Base-by-base conservation (phyloP, 2,329 filamentous ascomycete species). In the Penicillium sp. region DNA sequence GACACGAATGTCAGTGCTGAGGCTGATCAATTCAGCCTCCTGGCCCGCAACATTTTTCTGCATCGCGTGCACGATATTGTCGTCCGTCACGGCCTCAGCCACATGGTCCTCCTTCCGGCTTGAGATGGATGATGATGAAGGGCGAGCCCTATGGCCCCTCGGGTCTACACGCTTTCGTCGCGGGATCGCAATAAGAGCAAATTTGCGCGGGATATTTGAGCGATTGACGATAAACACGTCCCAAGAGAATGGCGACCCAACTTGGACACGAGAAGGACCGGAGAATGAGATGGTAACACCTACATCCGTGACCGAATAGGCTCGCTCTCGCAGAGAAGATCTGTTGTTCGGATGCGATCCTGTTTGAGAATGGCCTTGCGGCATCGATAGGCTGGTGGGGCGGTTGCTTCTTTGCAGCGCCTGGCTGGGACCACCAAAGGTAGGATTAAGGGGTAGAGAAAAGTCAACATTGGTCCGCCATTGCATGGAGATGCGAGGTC, bases 191-290 rank as follows among this genome's bases (percentile, higher is more conserved):
- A 83, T 70, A 41, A 88, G 74, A 6, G 82, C 81, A 51, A 88
- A 79, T 63, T 83, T 83, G 3, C 83, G 79, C 19, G 77, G 67
- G 50, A 79, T 78, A n/a, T 75, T 71, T 14, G 83, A 86, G 13
- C 81, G 80, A 64, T 88, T 88, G 55, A 86, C 80, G 40, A 87
- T 82, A 60, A 87, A 85, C 4, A 87, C 75, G 40, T 79, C 75
- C 80, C 85, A 85, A 9, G 76, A 75, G 66, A 88, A 86, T 3
- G 79, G 74, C 39, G 80, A 75, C 13, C 82, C 82, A n/a, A 84
- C 79, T 9, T 75, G 69, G 11, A 83, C 81, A 16, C 70, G 74
- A 5, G 74, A 69, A 4, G 84, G 83, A 0, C 82, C 82, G 5
- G 80, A 80, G 63, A 88, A 82, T 1, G 83, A 85, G 43, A 88